phyloP scores from a whole-genome alignment of 192 early-diverging fungal species.

The Coemansia sp. region DNA sequence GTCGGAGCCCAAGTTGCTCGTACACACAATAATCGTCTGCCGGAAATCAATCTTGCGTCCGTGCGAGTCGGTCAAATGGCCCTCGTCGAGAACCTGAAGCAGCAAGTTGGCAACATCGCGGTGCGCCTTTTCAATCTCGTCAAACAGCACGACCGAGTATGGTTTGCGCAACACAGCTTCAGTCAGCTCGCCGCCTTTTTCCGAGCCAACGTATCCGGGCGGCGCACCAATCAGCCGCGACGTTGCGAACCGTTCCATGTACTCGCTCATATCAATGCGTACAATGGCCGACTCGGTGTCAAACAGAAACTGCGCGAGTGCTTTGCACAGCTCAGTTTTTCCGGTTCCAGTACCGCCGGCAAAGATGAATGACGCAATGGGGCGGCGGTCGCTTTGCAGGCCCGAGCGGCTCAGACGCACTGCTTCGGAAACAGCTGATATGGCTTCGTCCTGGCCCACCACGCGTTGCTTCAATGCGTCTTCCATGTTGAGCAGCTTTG shows the following conservation, averaged over 20 bases:
- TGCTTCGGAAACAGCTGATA: slow-evolving; percentile 68
- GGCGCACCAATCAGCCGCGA: slow-evolving; percentile 77
- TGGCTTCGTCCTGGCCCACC: slow-evolving; percentile 73
- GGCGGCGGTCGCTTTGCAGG: slow-evolving; percentile 68
- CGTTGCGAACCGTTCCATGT: slow-evolving; percentile 71
- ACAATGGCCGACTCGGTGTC: slow-evolving; percentile 70
- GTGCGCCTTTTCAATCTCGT: slow-evolving; percentile 84
- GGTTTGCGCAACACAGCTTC: slow-evolving; percentile 78
- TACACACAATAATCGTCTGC: slow-evolving; percentile 82
- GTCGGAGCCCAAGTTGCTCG: slow-evolving; percentile 74
- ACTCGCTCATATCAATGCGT: slow-evolving; percentile 80
- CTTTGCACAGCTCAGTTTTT: slow-evolving; percentile 78
- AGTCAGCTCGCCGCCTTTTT: slow-evolving; percentile 74
- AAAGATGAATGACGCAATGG: slow-evolving; percentile 79
- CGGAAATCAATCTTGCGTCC: slow-evolving; percentile 76
- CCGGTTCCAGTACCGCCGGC: slow-evolving; percentile 82
- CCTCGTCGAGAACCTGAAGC: slow-evolving; percentile 88
- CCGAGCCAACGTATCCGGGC: slow-evolving; percentile 78
- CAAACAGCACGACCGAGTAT: slow-evolving; percentile 73
- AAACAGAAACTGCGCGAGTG: slow-evolving; percentile 74
- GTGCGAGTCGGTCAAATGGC: slow-evolving; percentile 74
- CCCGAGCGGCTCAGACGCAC: slow-evolving; percentile 77
- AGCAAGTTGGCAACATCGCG: slow-evolving; percentile 90
- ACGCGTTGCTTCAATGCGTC: slow-evolving; percentile 57
- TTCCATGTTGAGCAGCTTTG: slow-evolving; percentile 74